Base-by-base conservation (phyloP, 2,329 filamentous ascomycete genomes). In the Chaetomium sp. region DNA sequence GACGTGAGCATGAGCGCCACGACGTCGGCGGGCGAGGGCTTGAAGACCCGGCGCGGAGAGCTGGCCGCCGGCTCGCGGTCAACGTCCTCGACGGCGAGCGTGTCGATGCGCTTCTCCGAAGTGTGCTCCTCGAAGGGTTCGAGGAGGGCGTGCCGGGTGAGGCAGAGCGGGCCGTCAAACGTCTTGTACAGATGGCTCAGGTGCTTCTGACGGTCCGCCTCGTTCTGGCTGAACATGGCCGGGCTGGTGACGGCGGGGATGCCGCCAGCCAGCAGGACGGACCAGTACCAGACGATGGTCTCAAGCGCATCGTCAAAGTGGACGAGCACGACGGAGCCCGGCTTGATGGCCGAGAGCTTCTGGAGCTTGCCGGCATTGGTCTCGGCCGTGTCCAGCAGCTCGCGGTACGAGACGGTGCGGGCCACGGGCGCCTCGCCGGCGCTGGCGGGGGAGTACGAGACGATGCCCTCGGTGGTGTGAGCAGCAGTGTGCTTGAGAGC, bases 1-100 rank as follows among this genome's bases (percentile, higher is more conserved):
- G 82, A 85, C 1, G 83, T 85, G 4, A 86, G 73, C 80, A 85
- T 82, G 2, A 83, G 71, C 1, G 76, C 69, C 4, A 61, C 51
- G 35, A 61, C 25, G 8, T 61, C 59, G n/a, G 59, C 42, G n/a
- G 59, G 1, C 9, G 57, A 50, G 12, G 50, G 53, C 47, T 57
- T 57, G 53, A 61, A 59, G 23, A 33, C 57, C 4, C 54, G 38
- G 38, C 57, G 35, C 35, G 25, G 21, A 6, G 27, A 6, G 38
- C 42, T 27, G 19, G 60, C 29, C 12, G 53, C 33, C 16, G 47
- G 38, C 60, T 62, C 54, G 21, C 6, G 31, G 3, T 55, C 55
- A 38, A 54, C 49, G 50, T 58, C 54, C 65, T 68, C 63, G 21
- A 66, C 68, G n/a, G 71, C 54, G 54, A 67, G 63, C 25, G 58